Conservation (phyloP, 75 land plant genomes). For the Adiantum capillusveneris region DNA sequence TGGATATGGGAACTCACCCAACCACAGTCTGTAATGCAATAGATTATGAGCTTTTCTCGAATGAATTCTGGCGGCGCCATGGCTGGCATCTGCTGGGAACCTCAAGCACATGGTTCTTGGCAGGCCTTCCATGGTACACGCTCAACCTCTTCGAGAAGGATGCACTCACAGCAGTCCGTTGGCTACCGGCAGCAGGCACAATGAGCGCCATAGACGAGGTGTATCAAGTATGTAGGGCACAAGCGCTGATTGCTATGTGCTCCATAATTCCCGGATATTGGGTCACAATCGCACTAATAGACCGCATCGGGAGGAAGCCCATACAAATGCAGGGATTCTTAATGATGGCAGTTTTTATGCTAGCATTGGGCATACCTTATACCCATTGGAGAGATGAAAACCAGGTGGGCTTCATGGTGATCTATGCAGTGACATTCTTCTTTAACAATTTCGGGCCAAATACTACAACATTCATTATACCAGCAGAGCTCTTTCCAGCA, state of each 20-base stretch:
- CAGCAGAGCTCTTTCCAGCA: constrained; percentile 57
- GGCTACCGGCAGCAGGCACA: constrained; percentile 4
- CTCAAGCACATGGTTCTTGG: constrained; percentile 35
- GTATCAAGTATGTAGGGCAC: constrained; percentile 33
- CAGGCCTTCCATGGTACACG: constrained; percentile 38
- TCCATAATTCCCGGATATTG: constrained; percentile 59
- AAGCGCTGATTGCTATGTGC: constrained; percentile 44
- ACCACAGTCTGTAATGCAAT: neutral
- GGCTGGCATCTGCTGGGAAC: constrained; percentile 40
- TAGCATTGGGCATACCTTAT: constrained; percentile 43
- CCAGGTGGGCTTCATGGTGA: constrained; percentile 19
- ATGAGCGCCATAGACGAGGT: constrained; percentile 29
- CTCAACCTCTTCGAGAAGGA: constrained; percentile 43
- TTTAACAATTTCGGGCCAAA: constrained; percentile 68
- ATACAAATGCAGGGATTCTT: constrained; percentile 58
- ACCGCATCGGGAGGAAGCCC: constrained; percentile 38
- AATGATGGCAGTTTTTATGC: constrained; percentile 36
- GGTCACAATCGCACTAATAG: constrained; percentile 41
- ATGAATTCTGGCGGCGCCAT: constrained; percentile 25
- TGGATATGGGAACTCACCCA: no score
- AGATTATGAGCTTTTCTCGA: constrained; percentile 21
- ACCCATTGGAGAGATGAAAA: constrained; percentile 21
- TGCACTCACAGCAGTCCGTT: constrained; percentile 14
- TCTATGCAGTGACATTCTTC: constrained; percentile 17
- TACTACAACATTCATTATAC: constrained; percentile 63